phyloP scores from a whole-genome alignment of 768 basidiomycete genomes.

The Kwoniella newhampshirensis region DNA sequence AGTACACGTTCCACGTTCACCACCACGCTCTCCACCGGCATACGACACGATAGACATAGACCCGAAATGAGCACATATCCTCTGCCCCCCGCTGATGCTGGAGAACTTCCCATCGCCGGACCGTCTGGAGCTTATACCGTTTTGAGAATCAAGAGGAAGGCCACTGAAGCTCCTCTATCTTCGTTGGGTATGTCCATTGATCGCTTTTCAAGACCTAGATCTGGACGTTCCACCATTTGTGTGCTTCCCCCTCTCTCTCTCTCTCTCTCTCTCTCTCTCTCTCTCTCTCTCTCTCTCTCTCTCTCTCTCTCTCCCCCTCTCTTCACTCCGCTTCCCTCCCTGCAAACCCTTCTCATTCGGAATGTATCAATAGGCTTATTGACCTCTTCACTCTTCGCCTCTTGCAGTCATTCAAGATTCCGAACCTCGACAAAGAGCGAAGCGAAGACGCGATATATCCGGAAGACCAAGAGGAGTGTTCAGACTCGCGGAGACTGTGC shows the following conservation, averaged over 20 bases:
- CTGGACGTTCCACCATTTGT: too few relatives aligned
- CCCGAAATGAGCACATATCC: not conserved
- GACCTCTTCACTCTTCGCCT: not conserved
- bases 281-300: not conserved
- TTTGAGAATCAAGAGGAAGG: conserved; percentile 53
- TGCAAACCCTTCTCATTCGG: not conserved
- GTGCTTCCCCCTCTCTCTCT: not conserved
- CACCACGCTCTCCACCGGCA: too few relatives aligned
- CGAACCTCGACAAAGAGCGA: conserved; percentile 25
- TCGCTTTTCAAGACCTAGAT: too few relatives aligned
- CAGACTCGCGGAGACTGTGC: conserved; percentile 53
- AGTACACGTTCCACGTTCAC: too few relatives aligned
- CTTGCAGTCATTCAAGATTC: conserved; percentile 48
- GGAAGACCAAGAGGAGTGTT: conserved; percentile 46
- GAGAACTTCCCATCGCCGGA: conserved; percentile 1
- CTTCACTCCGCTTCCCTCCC: not conserved
- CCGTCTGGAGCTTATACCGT: conserved; percentile 43
- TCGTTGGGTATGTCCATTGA: conserved; percentile 48
- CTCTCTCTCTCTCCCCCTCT: not conserved
- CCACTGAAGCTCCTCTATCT: conserved; percentile 50
- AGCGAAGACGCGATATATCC: conserved; percentile 28
- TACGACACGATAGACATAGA: too few relatives aligned
- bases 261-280: too few relatives aligned
- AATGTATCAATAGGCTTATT: not conserved
- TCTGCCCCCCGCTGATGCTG: not conserved